Conservation (phyloP, 768 basidiomycete species). For the Hortiboletus campestris region DNA sequence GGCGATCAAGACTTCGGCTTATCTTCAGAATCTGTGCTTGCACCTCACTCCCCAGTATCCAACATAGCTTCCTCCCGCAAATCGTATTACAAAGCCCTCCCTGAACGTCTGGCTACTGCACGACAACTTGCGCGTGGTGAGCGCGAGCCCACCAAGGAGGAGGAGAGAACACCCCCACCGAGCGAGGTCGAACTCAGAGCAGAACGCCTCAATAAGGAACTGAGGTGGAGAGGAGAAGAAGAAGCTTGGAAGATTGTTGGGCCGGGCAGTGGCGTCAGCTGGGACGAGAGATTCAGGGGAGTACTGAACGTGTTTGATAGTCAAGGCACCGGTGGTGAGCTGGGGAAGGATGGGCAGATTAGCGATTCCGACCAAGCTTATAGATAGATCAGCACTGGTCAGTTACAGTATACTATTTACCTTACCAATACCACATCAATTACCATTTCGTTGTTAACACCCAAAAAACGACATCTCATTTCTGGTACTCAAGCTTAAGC, state of each 20-base stretch:
- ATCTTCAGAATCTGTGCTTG: constrained; percentile 65
- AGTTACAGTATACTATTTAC: background rate
- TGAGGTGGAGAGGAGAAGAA: constrained; percentile 77
- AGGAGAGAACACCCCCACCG: constrained; percentile 70
- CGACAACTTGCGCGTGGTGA: constrained; percentile 72
- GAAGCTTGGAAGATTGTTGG: constrained; percentile 78
- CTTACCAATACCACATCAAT: background rate
- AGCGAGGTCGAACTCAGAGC: constrained; percentile 87
- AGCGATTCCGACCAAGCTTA: background rate
- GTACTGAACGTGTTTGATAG: constrained; percentile 60
- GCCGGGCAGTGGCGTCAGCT: constrained; percentile 59
- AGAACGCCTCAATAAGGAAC: constrained; percentile 87
- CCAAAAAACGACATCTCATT: background rate
- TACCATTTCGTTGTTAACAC: background rate
- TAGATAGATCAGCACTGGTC: background rate
- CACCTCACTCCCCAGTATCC: constrained; percentile 55
- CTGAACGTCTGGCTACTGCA: constrained; percentile 63
- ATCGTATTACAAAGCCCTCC: constrained; percentile 73
- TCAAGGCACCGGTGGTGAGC: constrained; percentile 24
- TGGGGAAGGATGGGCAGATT: background rate
- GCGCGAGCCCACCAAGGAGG: constrained; percentile 85
- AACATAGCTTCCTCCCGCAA: constrained; percentile 68
- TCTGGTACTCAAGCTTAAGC: too few relatives aligned
- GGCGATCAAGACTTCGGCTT: constrained; percentile 78
- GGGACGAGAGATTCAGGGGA: constrained; percentile 72